These are phyloP conservation scores for Trichopus zeylanicus DNA, from an alignment of 116 monocot species.

Conservation along the genomic window DNA sequence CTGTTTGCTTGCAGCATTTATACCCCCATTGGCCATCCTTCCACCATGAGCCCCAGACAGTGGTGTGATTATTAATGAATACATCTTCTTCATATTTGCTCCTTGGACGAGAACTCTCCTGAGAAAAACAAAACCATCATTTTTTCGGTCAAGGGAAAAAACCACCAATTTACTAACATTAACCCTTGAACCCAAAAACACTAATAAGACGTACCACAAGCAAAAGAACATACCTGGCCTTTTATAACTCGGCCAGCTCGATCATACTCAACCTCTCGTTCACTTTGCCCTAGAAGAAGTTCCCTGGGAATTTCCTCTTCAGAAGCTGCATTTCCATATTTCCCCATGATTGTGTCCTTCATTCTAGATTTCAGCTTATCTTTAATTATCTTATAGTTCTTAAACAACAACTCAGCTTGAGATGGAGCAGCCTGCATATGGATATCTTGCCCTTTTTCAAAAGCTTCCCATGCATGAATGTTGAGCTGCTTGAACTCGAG, in stretches of 20 bases:
- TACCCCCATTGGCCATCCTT: conserved; percentile 98
- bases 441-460: conserved; percentile 97
- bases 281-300: conserved; percentile 89
- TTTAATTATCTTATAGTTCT: conserved; percentile 76
- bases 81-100: conserved; percentile 94
- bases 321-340: conserved; percentile 93
- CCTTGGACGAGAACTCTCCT: conserved; percentile 72
- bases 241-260: conserved; percentile 91
- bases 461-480: conserved; percentile 94
- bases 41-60: conserved; percentile 99
- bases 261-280: conserved; percentile 93
- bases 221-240: conserved; percentile 56
- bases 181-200: too few relatives aligned
- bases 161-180: too few relatives aligned
- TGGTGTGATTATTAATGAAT: conserved; percentile 77
- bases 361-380: conserved; percentile 68
- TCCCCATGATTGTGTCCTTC: conserved; percentile 82
- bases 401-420: conserved; percentile 80
- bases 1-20: conserved; percentile 76
- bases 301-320: conserved; percentile 69
- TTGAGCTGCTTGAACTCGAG: conserved; percentile 87
- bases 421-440: conserved; percentile 99
- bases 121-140: conserved; percentile 1
- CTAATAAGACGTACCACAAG: too few relatives aligned
- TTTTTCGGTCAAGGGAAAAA: too few relatives aligned